Base-by-base conservation (phyloP, 2,329 filamentous ascomycete genomes). In the Beauveria brongniartii region DNA sequence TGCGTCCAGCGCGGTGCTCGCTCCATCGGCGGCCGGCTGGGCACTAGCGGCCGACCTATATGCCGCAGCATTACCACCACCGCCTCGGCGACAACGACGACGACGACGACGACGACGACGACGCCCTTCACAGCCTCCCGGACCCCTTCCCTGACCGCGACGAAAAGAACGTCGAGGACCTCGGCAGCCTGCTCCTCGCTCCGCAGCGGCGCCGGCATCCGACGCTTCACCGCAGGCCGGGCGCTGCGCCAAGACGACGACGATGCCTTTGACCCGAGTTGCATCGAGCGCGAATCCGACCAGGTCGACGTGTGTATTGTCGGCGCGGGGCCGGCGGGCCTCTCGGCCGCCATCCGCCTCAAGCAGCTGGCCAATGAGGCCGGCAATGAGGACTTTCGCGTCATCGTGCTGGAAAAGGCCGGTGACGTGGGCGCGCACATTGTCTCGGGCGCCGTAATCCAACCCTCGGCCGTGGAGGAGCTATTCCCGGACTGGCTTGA, bases 271-370 rank as follows among this genome's bases (percentile, higher is more conserved):
- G 87, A 92, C 70, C 87, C 87, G 9, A 75, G 77, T 26, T 76
- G 74, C 60, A 80, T 92, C 62, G 93, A 97, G 65, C 88, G 94
- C 65, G 94, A 97, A 74, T 89, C 86, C 59, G 94, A 99, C 70
- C 79, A 94, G 76, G 94, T 99, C 34, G 94, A 99, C 75, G 92
- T 99, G 34, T 96, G 92, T 75, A 97, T 99, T 69, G 86, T 99
- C 59, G 94, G 94, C 70, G 94, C 91, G 73, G 93, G 94, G n/a
- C 94, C 94, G 58, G 91, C 94, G 57, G 94, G 94, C 63, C 82
- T 99, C 66, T 89, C 90, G 67, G 92, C 94, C 52, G 94, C 93
- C 55, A 99, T 99, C 71, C 88, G 90, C 66, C 79, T 99, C 60
- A 97, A 97, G 80, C 93, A 99, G 75, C 81, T 97, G 55, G 94